These are phyloP conservation scores for Endothia cerciana DNA, from an alignment of 2,329 filamentous ascomycete species.

Conservation along the genomic window DNA sequence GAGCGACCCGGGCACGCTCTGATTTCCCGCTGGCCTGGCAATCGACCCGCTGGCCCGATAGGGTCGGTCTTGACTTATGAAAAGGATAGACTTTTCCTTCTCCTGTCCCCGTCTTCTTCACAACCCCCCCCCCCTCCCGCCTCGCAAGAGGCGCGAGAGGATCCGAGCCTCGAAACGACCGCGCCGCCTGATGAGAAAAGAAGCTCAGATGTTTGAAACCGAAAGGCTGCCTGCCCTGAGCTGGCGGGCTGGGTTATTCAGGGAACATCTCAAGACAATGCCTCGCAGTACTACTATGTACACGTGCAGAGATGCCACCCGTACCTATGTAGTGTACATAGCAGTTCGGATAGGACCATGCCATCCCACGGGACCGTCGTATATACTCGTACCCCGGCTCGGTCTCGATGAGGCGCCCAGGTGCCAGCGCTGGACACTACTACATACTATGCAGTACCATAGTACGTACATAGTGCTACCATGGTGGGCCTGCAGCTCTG, in stretches of 20 bases:
- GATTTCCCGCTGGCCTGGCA: neutral
- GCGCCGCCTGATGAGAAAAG: neutral
- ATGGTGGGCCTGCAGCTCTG: neutral
- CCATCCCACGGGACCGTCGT: neutral
- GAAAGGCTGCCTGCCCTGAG: neutral
- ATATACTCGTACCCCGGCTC: neutral
- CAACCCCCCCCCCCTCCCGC: too few species aligned
- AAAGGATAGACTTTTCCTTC: neutral
- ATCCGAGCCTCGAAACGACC: neutral
- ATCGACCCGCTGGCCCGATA: neutral
- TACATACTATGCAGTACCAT: too few species aligned
- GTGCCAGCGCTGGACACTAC: too few species aligned
- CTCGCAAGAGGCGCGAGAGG: neutral
- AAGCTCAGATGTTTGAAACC: neutral
- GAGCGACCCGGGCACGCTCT: neutral
- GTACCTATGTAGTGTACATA: neutral
- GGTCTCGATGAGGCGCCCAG: too few species aligned
- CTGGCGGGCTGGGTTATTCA: neutral
- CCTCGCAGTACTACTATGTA: neutral
- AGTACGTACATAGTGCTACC: too few species aligned
- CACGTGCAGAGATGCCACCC: neutral
- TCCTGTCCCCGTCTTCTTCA: too few species aligned
- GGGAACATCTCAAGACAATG: neutral
- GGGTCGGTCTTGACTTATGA: neutral
- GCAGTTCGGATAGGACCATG: neutral